Conservation (phyloP, 805 yeast species). For the Candida chilensis region DNA sequence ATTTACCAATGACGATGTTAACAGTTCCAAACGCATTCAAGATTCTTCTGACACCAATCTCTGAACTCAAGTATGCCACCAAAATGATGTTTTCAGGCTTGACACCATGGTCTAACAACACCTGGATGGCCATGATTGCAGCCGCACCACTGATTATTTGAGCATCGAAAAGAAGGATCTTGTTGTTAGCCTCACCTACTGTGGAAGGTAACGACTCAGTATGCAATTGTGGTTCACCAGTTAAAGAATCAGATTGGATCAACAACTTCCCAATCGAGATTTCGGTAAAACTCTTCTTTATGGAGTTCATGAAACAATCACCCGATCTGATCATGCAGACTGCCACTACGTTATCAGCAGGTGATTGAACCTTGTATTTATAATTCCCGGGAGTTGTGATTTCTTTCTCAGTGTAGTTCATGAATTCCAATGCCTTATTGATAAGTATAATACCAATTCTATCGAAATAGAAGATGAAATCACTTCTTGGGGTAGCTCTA, state of each 20-base stretch:
- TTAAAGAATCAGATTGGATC: constrained; percentile 77
- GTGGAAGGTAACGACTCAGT: constrained; percentile 60
- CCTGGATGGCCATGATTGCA: constrained; percentile 88
- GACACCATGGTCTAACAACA: constrained; percentile 75
- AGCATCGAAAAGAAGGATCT: constrained; percentile 71
- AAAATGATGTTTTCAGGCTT: constrained; percentile 51
- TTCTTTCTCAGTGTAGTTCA: constrained; percentile 23
- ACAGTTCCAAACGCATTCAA: constrained; percentile 66
- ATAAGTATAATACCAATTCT: constrained; percentile 68
- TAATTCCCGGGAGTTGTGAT: constrained; percentile 17
- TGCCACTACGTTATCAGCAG: constrained; percentile 48
- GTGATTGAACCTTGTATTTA: constrained; percentile 27
- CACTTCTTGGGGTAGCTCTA: constrained; percentile 49
- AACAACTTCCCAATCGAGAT: constrained; percentile 74
- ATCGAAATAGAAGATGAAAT: constrained; percentile 81
- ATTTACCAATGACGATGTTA: constrained; percentile 58
- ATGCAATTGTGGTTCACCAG: constrained; percentile 94
- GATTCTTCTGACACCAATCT: constrained; percentile 66
- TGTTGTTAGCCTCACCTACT: constrained; percentile 13
- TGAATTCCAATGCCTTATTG: constrained; percentile 55
- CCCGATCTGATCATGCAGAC: constrained; percentile 85
- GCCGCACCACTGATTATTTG: constrained; percentile 92
- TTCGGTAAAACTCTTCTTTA: constrained; percentile 70
- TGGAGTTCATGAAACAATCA: constrained; percentile 78
- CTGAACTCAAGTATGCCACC: constrained; percentile 69